Base-by-base conservation (phyloP, 306 rosid species). In the Erythrophleum fordii region DNA sequence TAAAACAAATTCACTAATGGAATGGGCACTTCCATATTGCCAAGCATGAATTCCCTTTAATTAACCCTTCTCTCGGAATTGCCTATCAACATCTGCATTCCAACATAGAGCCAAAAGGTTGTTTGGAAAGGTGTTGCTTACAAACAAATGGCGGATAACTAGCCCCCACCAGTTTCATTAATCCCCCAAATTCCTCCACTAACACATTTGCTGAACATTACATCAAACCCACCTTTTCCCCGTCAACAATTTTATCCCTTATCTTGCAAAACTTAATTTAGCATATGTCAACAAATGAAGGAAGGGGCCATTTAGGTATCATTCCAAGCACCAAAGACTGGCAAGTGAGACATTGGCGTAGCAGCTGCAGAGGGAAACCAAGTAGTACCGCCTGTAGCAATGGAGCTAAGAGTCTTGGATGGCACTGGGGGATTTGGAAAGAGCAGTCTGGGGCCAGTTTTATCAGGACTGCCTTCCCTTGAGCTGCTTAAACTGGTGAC, bases 401-500 rank as follows among this genome's bases (percentile, higher is more conserved):
- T 55, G 52, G 87, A 82, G 53, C 68, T 80, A 25, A 79, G 37
- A 1, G 77, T 55, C 86, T 78, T 89, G 3, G 94, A 86, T n/a
- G 83, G 89, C 29, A 83, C 52, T 25, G 89, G 87, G 31, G 91
- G 90, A 72, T 85, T 89, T 7, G 87, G 87, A 77, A 86, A 86
- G 26, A 60, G 81, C 83, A 87, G 62, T 11, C 84, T 66, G 69
- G 91, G 62, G 29, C 85, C 88, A 1, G 68, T 77, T 82, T 88
- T 94, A 41, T 91, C 94, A 1, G 98, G 93, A 84, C 92, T 92
- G 35, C 81, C 83, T 73, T 94, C 97, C 68, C 98, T 91, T 64
- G 98, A 91, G 88, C 94, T 89, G 83, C 93, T 74, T 69, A 90
- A 66, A 72, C 95, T 94, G 17, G 95, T 91, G 58, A 89, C 94